These are phyloP conservation scores for Cucurbitaria berberidis DNA, from an alignment of 2,329 filamentous ascomycete species.

Conservation along the genomic window DNA sequence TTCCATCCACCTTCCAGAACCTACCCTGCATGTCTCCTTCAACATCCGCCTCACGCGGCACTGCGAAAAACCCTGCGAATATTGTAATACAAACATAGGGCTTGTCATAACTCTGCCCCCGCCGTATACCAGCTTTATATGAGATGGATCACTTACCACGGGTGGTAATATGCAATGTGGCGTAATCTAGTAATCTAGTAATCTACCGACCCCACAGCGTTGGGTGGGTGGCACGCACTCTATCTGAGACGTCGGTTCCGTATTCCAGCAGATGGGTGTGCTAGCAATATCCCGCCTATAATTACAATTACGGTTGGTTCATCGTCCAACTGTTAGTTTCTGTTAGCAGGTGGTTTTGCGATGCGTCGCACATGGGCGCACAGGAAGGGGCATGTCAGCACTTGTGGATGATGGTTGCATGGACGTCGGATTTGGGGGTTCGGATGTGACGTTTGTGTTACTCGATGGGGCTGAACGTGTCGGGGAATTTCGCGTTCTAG, in stretches of 20 bases:
- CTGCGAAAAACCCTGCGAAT: not conserved
- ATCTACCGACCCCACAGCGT: constrained; percentile 2
- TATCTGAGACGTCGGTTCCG: constrained; percentile 13
- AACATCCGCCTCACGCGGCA: not conserved
- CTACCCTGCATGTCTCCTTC: not conserved
- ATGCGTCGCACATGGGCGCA: not conserved
- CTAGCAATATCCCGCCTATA: constrained; percentile 11
- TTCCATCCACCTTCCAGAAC: not conserved
- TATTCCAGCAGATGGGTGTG: too few species aligned
- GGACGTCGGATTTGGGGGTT: not conserved
- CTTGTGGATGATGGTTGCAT: constrained; percentile 7
- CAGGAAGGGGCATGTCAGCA: constrained; percentile 5
- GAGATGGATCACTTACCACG: not conserved
- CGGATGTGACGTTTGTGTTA: constrained; percentile 1
- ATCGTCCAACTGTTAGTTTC: too few species aligned
- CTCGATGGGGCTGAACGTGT: not conserved
- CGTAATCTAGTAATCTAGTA: too few species aligned
- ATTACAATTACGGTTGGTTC: too few species aligned
- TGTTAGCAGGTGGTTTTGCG: constrained; percentile 2
- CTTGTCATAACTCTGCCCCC: not conserved
- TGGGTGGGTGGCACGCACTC: constrained; percentile 1
- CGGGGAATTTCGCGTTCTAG: constrained; percentile 1
- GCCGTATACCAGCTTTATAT: not conserved
- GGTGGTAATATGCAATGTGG: not conserved
- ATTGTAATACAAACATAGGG: not conserved